A percentile compares a stretch with the other conserved stretches of the same genome.
These are phyloP conservation scores for Candida sanyiensis DNA, from an alignment of 805 yeast species.

Conservation along the genomic window DNA sequence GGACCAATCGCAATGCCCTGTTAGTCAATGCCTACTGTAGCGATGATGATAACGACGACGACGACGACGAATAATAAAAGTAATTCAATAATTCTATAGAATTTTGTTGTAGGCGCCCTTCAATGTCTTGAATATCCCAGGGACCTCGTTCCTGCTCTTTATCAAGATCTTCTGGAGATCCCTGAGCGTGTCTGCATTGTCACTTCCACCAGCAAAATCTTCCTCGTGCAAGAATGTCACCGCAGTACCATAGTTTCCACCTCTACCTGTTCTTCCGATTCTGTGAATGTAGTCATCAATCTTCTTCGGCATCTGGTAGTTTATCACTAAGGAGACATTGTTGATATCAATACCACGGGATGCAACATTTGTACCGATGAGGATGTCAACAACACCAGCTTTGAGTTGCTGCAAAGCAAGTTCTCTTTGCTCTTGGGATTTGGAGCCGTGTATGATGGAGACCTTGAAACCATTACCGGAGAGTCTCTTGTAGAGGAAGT, in stretches of 20 bases:
- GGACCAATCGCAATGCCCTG: not conserved
- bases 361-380: constrained; percentile 93
- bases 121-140: constrained; percentile 19
- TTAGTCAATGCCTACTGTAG: constrained; percentile 9
- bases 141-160: constrained; percentile 20
- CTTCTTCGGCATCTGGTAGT: constrained; percentile 73
- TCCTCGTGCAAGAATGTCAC: constrained; percentile 72
- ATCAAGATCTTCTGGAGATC: constrained; percentile 21
- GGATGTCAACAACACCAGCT: constrained; percentile 47
- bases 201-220: constrained; percentile 26
- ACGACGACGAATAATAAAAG: not conserved
- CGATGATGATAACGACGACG: constrained; percentile 5
- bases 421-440: constrained; percentile 81
- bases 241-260: constrained; percentile 76
- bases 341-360: constrained; percentile 95
- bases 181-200: constrained; percentile 37
- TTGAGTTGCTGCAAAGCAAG: constrained; percentile 59
- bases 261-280: constrained; percentile 96
- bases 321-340: constrained; percentile 76
- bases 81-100: too few relatives aligned
- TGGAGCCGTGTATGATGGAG: constrained; percentile 79
- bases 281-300: constrained; percentile 88
- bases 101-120: constrained; percentile 10
- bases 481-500: constrained; percentile 51
- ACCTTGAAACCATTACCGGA: constrained; percentile 40